phyloP scores from a whole-genome alignment of 2,329 filamentous ascomycete species.

The Hysterium pulicare region DNA sequence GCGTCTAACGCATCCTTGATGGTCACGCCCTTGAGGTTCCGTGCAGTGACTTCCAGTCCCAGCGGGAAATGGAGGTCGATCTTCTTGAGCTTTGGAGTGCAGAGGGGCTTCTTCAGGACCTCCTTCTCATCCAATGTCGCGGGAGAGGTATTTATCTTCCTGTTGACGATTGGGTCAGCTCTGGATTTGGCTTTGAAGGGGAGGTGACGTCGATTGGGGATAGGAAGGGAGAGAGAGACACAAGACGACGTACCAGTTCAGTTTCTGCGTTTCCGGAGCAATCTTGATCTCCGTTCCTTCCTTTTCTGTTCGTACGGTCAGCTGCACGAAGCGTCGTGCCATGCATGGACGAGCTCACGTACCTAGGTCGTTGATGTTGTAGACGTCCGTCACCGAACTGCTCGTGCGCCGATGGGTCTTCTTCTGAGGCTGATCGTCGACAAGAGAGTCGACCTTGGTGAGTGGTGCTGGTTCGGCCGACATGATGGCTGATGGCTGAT shows the following conservation, averaged over 20 bases:
- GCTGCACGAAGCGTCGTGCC: conserved; percentile 27
- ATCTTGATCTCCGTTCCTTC: conserved; percentile 69
- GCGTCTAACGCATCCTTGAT: conserved; percentile 96
- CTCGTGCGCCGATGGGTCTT: conserved; percentile 65
- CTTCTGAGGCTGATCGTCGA: conserved; percentile 68
- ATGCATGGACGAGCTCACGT: conserved; percentile 39
- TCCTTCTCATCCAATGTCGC: conserved; percentile 76
- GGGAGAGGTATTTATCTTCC: conserved; percentile 92
- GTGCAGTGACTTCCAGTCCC: conserved; percentile 80
- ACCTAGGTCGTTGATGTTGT: conserved; percentile 85
- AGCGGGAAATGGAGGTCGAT: conserved; percentile 91
- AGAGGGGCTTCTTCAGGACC: conserved; percentile 75
- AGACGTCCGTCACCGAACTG: conserved; percentile 69
- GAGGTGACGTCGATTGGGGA: no score
- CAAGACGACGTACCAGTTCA: conserved; percentile 68
- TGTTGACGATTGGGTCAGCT: conserved; percentile 43
- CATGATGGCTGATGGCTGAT: conserved; percentile 1
- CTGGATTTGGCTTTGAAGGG: no score
- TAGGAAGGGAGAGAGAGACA: not conserved
- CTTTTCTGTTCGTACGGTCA: conserved; percentile 58
- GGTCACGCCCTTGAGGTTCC: conserved; percentile 91
- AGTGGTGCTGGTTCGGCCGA: conserved; percentile 52
- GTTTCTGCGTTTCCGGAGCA: conserved; percentile 78
- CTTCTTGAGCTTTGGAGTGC: conserved; percentile 82
- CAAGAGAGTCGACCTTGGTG: conserved; percentile 87